Base-by-base conservation (phyloP, 148 eudicot species). In the Rhododendron vialii region DNA sequence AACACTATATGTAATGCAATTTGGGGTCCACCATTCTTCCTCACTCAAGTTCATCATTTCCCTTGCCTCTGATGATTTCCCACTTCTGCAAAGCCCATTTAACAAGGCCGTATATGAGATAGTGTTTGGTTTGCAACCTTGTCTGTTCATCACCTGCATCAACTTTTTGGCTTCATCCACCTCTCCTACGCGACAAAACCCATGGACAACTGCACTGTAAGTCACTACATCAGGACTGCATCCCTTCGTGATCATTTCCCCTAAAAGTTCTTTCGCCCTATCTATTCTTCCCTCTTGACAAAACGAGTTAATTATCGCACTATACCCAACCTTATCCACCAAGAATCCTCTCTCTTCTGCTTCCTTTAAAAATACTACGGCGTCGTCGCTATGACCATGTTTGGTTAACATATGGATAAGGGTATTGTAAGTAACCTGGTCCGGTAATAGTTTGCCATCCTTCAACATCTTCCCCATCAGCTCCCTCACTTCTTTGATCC, bases 11-110 rank as follows among this genome's bases (percentile, higher is more conserved):
- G 92, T 90, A 76, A 90, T 90, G 36, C 89, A 86, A 82, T 88
- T 88, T 4, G 90, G 92, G 33, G 82, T 88, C 92, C 92, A 90
- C 90, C 89, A 88, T 55, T 86, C 89, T 73, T 88, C 90, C 84
- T 88, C 89, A 73, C 90, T 88, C 80, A 43, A 86, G 35, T 82
- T 85, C 89, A 90, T 84, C 86, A 88, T 86, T 82, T 88, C 90
- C 79, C 86, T 86, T 15, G 92, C 92, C 86, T 90, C 90, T 35
- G 76, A 69, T 3, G 92, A 86, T 47, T 83, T 88, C 35, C 92
- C 90, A 57, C 81, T 74, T 82, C 77, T 85, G 85, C 92, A 90
- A 67, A 90, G 89, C 51, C 92, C 92, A 17, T 86, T 86, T 33
- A 88, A 76, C 57, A 90, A 82, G 36, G 88, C 86, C 5, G 90